A percentile compares a stretch with the other conserved stretches of the same genome.
phyloP scores from a whole-genome alignment of 768 basidiomycete species.

The Tulasnella calospora region DNA sequence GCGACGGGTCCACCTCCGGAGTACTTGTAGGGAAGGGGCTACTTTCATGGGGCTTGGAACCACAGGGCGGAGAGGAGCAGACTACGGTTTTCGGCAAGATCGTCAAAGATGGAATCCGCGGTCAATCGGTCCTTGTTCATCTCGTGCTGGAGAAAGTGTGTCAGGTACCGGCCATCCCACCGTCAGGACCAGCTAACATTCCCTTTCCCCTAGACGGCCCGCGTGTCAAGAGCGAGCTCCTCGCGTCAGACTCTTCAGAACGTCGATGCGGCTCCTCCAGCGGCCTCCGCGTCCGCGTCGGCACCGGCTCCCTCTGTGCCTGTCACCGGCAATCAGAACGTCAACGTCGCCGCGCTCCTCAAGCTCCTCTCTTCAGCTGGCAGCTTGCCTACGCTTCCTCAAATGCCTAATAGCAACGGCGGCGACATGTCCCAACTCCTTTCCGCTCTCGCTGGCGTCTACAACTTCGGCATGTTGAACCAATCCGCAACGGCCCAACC shows the following conservation, averaged over 20 bases:
- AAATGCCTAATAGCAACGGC: not conserved
- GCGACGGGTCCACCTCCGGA: constrained; percentile 1
- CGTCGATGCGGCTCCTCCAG: not conserved
- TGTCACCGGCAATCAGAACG: constrained; percentile 3
- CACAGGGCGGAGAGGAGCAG: not conserved
- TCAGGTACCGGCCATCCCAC: not conserved
- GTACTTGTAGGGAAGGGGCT: constrained; percentile 22
- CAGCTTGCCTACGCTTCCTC: not conserved
- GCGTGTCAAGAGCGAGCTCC: not conserved
- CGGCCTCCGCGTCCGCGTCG: no score
- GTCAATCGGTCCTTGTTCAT: constrained; percentile 17
- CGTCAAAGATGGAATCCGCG: constrained; percentile 23
- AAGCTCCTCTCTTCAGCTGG: constrained; percentile 3
- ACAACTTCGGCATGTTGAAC: not conserved
- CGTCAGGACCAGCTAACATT: not conserved
- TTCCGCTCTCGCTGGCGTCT: constrained; percentile 7
- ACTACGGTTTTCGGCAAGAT: constrained; percentile 18
- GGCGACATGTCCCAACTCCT: constrained; percentile 10
- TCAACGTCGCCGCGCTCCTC: constrained; percentile 15
- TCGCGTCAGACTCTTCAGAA: not conserved
- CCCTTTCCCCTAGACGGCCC: not conserved
- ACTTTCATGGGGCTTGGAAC: not conserved
- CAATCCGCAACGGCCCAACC: not conserved
- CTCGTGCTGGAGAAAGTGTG: constrained; percentile 3
- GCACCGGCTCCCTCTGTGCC: not conserved